Base-by-base conservation (phyloP, 768 basidiomycete genomes). In the Trichaptum fuscoviolaceum region DNA sequence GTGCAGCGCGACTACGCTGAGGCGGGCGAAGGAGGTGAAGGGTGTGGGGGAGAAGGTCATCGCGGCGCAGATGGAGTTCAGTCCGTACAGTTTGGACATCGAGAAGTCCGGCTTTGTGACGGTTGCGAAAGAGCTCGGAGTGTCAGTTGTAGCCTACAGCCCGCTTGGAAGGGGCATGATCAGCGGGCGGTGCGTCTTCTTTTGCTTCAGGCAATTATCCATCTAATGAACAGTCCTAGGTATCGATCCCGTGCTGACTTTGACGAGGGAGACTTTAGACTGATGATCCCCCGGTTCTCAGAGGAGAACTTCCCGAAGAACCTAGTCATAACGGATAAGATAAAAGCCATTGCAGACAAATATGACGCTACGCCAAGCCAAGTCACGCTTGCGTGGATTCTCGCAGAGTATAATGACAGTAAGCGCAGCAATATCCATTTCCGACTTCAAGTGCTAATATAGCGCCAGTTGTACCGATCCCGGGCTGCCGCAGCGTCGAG, bases 131-230 rank as follows among this genome's bases (percentile, higher is more conserved):
- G 76, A 76, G 67, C 66, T 71, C n/a, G 77, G 78, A 1, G 72
- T 78, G 7, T 70, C 71, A n/a, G 63, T 79, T 52, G 75, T 79
- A 1, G 74, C 74, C 17, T 79, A 79, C 58, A 71, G 72, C n/a
- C 78, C 78, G 9, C 69, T 78, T 17, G 77, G 78, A 5, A 73
- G 77, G 58, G 80, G 81, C 17, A 71, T 80, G 20, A 65, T 81
- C 23, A 77, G 72, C 9, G 77, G 77, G 7, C 70, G 64, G 68
- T 71, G 63, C 3, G 59, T 61, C 23, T 23, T 61, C 24, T 5
- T 15, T 61, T 17, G 3, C 9, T 2, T 25, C 12, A 7, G 15
- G 30, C 23, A 2, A 25, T 20, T 3, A 61, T 61, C 8, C 30
- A 30, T 30, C 30, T 30, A 2, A 30, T n/a, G n/a, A n/a, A n/a